A percentile compares a stretch with the other conserved stretches of the same genome.
Conservation (phyloP, 352 stramenopile genomes). For the Phytophthora brassicae region DNA sequence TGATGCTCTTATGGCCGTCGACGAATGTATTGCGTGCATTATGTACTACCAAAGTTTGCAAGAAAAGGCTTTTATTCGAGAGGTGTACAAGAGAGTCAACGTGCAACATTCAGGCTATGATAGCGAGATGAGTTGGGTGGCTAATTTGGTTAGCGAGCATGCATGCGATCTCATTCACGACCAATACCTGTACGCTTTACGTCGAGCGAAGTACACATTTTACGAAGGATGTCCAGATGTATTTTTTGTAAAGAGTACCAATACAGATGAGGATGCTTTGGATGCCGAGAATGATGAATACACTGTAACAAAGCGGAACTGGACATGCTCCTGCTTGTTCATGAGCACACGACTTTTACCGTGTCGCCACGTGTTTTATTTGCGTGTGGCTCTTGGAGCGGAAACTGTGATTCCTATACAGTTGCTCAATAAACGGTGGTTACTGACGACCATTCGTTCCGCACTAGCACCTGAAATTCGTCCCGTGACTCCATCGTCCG, state of each 20-base stretch:
- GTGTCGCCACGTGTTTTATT: constrained; percentile 9
- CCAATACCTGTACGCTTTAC: constrained; percentile 1
- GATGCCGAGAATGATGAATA: constrained; percentile 1
- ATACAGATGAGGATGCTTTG: neutral
- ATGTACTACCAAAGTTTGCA: too few relatives aligned
- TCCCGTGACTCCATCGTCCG: too few relatives aligned
- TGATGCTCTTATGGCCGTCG: too few relatives aligned
- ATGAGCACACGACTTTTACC: constrained; percentile 8
- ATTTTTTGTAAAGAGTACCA: neutral
- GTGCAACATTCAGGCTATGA: neutral
- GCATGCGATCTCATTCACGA: neutral
- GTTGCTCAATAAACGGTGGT: too few relatives aligned
- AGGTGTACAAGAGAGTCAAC: too few relatives aligned
- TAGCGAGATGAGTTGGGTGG: neutral
- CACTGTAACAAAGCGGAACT: neutral
- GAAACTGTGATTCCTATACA: too few relatives aligned
- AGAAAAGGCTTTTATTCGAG: too few relatives aligned
- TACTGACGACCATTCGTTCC: too few relatives aligned
- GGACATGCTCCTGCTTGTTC: constrained; percentile 6
- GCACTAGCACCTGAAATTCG: too few relatives aligned
- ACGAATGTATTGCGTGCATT: too few relatives aligned
- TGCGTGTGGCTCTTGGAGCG: too few relatives aligned
- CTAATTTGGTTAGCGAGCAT: constrained; percentile 3
- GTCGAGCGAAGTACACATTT: neutral
- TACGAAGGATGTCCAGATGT: neutral